Percentiles rank a stretch among this genome's conserved stretches.
phyloP scores from a whole-genome alignment of 73 alveolate species.

The Durusdinium trenchii region DNA sequence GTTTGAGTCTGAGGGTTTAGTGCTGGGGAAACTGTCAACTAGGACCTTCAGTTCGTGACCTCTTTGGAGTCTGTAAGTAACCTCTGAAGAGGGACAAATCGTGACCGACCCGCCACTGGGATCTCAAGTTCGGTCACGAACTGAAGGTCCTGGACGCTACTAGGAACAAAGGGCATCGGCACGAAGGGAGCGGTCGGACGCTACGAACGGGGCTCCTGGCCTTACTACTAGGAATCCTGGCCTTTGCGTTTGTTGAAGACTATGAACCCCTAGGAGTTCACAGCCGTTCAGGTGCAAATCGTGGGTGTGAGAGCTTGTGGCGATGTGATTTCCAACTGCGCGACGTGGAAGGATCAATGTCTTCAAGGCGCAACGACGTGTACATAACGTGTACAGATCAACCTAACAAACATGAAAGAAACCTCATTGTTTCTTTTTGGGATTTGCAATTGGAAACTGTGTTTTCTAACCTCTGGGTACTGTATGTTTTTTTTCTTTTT shows the following conservation, averaged over 20 bases:
- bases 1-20: neutral
- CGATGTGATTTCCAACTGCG: conserved; percentile 12
- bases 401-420: neutral
- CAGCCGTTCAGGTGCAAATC: neutral
- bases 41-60: too few relatives aligned
- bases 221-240: too few relatives aligned
- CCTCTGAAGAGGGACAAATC: neutral
- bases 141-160: too few relatives aligned
- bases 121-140: too few relatives aligned
- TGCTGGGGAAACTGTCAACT: too few relatives aligned
- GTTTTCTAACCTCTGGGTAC: neutral
- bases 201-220: too few relatives aligned
- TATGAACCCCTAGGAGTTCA: neutral
- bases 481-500: neutral
- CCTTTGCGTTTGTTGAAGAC: too few relatives aligned
- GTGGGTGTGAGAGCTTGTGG: conserved; percentile 28
- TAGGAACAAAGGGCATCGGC: too few relatives aligned
- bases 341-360: conserved; percentile 25
- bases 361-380: conserved; percentile 21
- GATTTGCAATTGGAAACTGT: neutral
- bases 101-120: too few relatives aligned
- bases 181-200: too few relatives aligned
- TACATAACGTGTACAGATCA: neutral
- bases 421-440: neutral
- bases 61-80: too few relatives aligned